A percentile compares a stretch with the other conserved stretches of the same genome.
phyloP scores from a whole-genome alignment of 805 yeast species.

The Barnettozyma sucrosica region DNA sequence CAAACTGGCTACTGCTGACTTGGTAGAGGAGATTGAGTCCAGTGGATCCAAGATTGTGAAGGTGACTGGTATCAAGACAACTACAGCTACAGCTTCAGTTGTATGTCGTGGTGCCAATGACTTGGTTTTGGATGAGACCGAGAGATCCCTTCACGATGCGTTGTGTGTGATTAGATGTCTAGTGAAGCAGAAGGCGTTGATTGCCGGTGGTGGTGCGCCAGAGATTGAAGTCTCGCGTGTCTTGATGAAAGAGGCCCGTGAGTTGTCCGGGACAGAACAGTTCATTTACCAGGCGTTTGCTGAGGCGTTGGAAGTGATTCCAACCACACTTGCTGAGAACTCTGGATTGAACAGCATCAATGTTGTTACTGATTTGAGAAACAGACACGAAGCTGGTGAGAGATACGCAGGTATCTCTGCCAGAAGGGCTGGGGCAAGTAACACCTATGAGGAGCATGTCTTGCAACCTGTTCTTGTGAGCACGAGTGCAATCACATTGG shows the following conservation, averaged over 20 bases:
- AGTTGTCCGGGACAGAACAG: slow-evolving; percentile 87
- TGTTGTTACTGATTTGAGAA: slow-evolving; percentile 82
- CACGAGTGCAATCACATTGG: slow-evolving; percentile 89
- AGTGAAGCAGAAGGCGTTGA: slow-evolving; percentile 84
- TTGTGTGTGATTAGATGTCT: slow-evolving; percentile 82
- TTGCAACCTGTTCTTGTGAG: slow-evolving; percentile 94
- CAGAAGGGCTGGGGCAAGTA: slow-evolving; percentile 87
- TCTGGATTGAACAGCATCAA: slow-evolving; percentile 96
- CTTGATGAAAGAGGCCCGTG: slow-evolving; percentile 86
- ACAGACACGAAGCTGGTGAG: slow-evolving; percentile 87
- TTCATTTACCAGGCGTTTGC: slow-evolving; percentile 50
- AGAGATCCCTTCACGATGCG: slow-evolving; percentile 95
- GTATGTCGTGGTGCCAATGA: slow-evolving; percentile 93
- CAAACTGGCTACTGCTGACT: slow-evolving; percentile 85
- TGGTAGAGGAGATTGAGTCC: slow-evolving; percentile 65
- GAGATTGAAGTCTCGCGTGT: slow-evolving; percentile 97
- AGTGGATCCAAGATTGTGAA: slow-evolving; percentile 66
- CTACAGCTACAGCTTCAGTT: slow-evolving; percentile 75
- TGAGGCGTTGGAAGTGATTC: slow-evolving; percentile 87
- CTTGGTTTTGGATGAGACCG: slow-evolving; percentile 90
- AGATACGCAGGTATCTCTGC: slow-evolving; percentile 93
- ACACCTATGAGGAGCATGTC: slow-evolving; percentile 89
- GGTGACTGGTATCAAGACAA: slow-evolving; percentile 73
- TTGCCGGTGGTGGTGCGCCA: slow-evolving; percentile 99
- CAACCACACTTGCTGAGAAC: slow-evolving; percentile 92